Base-by-base conservation (phyloP, 2,329 filamentous ascomycete genomes). In the Cadophora sp. region DNA sequence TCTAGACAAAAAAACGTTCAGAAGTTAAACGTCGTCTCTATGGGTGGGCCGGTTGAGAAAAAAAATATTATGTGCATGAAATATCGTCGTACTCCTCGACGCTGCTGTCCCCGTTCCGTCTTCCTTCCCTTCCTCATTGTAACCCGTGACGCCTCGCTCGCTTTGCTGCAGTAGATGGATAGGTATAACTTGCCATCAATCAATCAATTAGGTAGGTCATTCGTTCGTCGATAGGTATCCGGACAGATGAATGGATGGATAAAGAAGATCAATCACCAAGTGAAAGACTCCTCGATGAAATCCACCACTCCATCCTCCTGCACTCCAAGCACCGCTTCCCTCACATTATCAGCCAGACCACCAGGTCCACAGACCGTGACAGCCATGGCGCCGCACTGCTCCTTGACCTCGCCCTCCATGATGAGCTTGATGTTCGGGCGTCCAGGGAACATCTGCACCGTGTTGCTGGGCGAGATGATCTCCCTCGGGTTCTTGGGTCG, bases 401-500 rank as follows among this genome's bases (percentile, higher is more conserved):
- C 88, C 75, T 90, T 86, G 22, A 94, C 91, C 82, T 97, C 95
- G 80, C 92, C 91, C 71, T 89, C 85, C 58, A 98, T 82, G n/a
- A 98, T 82, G 0, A 91, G 88, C 24, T 89, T 86, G 55, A 97
- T 87, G 76, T 97, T 93, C 11, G 95, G 95, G 72, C 94, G 89
- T 2, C 96, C 95, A 1, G 94, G 92, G 79, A 93, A 93, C 91
- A 98, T 96, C 80, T 94, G 92, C 65, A 98, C 94, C 4, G 91
- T 95, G 2, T 87, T 85, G 66, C 89, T 93, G 4, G 91, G 89
- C 59, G 89, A 93, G 74, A 89, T 85, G 63, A 97, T 92, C 76
- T 97, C 92, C 77, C 65, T 67, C n/a, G 91, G 89, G 77, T 91
- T 92, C 74, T 92, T 90, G 0, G 95, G 95, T 64, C 93, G 86